phyloP scores from a whole-genome alignment of 2,329 filamentous ascomycete genomes.

The Remersonia thermophila region DNA sequence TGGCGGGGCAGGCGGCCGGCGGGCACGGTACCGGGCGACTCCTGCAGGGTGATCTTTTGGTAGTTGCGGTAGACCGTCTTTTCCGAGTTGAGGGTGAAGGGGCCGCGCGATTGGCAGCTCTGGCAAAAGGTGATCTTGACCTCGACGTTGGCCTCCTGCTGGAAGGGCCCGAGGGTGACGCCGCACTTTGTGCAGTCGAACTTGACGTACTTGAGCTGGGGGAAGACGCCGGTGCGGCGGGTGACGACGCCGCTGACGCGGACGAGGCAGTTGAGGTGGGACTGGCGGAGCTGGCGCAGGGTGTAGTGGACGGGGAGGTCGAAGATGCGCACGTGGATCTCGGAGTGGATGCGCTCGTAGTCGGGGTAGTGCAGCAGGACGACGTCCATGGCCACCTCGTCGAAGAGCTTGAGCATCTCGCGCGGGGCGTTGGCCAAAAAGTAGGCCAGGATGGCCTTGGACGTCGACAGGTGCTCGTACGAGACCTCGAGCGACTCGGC shows the following conservation, averaged over 20 bases:
- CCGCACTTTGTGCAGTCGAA: constrained; percentile 94
- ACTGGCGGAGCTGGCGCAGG: constrained; percentile 85
- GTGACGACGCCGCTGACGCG: constrained; percentile 93
- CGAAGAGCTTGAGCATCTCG: constrained; percentile 93
- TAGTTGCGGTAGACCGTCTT: constrained; percentile 98
- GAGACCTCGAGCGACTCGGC: constrained; percentile 93
- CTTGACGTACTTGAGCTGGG: constrained; percentile 96
- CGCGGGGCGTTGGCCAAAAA: constrained; percentile 90
- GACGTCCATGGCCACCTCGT: constrained; percentile 92
- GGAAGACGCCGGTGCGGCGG: constrained; percentile 86
- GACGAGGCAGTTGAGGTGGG: constrained; percentile 89
- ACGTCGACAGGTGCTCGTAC: constrained; percentile 79
- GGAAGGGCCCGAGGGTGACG: constrained; percentile 84
- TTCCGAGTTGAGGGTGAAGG: constrained; percentile 91
- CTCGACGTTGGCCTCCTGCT: constrained; percentile 92
- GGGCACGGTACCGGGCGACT: constrained; percentile 92
- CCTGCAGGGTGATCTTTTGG: constrained; percentile 92
- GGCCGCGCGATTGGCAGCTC: constrained; percentile 87
- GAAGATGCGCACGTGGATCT: constrained; percentile 94
- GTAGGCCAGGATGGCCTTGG: constrained; percentile 88
- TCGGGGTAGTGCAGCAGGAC: constrained; percentile 93
- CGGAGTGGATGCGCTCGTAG: constrained; percentile 92
- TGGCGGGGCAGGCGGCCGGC: constrained; percentile 88
- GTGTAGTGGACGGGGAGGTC: constrained; percentile 93
- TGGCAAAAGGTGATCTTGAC: constrained; percentile 96